Evolutionary conservation across 352 stramenopile species (phyloP), one percentile per base, ranked within the genome.

Genomic region (Poterioochromonas sp.): DNA sequence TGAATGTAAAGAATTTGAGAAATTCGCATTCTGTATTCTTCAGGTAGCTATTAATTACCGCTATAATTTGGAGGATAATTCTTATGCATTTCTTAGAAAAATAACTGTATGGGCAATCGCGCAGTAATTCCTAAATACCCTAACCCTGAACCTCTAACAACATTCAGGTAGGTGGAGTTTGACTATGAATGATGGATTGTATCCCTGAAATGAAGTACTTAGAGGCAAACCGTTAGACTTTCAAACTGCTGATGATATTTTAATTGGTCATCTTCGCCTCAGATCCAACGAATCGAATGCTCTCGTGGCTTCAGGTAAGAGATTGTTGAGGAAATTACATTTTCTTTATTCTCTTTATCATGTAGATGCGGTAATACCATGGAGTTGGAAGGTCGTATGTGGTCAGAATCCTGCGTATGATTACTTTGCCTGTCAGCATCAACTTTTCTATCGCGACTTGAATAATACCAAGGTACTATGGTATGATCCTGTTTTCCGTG

Each of bases 41-140:
- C 44, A 53, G 44, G 44, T 53, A 20, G 8, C 8, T 53, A 20
- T 20, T 53, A 8, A 53, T 20, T 53, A 8, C 20, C 20, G 8
- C 20, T 53, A 20, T 20, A 20, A 20, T 20, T 53, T 20, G 20
- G 44, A 53, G 8, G 44, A 20, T 53, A 20, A 20, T 53, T 8
- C 44, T 20, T 53, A 20, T 20, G 44, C 20, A 53, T 53, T 53
- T 8, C 8, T 8, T 54, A 84, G 51, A 85, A 83, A 68, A 63
- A 85, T 77, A 85, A 85, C 73, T 85, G 81, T 71, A 82, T 85
- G 80, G 39, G 53, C 35, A 85, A 85, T 37, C 73, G 41, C 20
- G 82, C 82, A 37, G 35, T 26, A 2, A 34, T 54, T 20, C 40
- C 64, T 22, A 26, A 32, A 5, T 73, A 34, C n/a, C 44, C 44